Percentiles rank a stretch among this genome's conserved stretches.
Evolutionary conservation across 106 monocot species (phyloP).

Genomic region (Dioscorea zingiberensis): DNA sequence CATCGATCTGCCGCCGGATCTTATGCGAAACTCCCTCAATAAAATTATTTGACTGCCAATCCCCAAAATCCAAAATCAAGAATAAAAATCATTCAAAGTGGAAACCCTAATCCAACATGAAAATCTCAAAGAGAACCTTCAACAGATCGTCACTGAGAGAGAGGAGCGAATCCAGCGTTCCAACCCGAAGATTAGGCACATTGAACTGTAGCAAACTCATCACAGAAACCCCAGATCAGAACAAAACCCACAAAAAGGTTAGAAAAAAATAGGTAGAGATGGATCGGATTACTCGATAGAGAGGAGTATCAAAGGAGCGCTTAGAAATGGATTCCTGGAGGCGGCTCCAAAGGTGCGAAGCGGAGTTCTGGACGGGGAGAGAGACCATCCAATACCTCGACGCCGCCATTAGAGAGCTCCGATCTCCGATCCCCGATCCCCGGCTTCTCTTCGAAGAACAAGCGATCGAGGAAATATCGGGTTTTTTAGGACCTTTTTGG

Average conservation of each 20-base stretch:
- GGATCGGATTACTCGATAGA: conserved; percentile 63
- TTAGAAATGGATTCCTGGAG: conserved; percentile 70
- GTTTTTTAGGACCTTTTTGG: too few relatives aligned
- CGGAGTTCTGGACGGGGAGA: conserved; percentile 57
- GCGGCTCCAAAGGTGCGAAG: conserved; percentile 47
- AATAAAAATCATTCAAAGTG: not conserved
- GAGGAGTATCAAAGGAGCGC: conserved; percentile 75
- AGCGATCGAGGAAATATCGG: too few relatives aligned
- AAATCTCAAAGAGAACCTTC: conserved; percentile 44
- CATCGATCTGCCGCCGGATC: conserved; percentile 94
- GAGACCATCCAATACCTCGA: conserved; percentile 82
- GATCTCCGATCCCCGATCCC: too few relatives aligned
- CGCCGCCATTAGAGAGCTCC: conserved; percentile 33
- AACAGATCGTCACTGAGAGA: conserved; percentile 84
- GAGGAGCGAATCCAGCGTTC: conserved; percentile 88
- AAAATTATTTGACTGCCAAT: conserved; percentile 79
- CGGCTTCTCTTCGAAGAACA: too few relatives aligned
- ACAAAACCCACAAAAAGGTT: not conserved
- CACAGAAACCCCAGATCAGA: conserved; percentile 8
- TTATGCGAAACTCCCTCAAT: conserved; percentile 89
- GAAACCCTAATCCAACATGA: not conserved
- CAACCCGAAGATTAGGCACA: conserved; percentile 77
- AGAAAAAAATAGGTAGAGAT: not conserved
- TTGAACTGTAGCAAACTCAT: conserved; percentile 49
- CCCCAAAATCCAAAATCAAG: conserved; percentile 8